Percentiles rank a stretch among this genome's conserved stretches.
phyloP scores from a whole-genome alignment of 2,329 filamentous ascomycete genomes.

The Trichoderma simmonsii region DNA sequence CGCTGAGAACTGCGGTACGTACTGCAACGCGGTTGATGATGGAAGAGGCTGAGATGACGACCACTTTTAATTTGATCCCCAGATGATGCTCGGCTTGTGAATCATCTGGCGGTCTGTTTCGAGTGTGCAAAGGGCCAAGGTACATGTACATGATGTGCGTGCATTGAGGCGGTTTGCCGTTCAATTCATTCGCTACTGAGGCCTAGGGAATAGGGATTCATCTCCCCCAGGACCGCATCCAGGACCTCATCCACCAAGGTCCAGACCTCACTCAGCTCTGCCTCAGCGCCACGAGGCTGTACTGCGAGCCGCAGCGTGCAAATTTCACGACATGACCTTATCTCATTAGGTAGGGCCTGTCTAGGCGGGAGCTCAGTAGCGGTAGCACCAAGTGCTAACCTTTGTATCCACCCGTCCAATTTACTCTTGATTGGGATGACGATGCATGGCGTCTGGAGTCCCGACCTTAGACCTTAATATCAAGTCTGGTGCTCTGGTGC shows the following conservation, averaged over 20 bases:
- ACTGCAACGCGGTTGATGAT: not conserved
- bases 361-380: not conserved
- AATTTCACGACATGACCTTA: not conserved
- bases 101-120: slow-evolving; percentile 1
- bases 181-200: not conserved
- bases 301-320: not conserved
- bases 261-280: not conserved
- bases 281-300: not conserved
- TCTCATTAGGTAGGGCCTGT: not conserved
- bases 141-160: not conserved
- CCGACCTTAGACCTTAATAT: not conserved
- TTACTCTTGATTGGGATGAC: not conserved
- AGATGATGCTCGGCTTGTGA: not conserved
- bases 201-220: not conserved
- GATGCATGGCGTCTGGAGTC: not conserved
- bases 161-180: not conserved
- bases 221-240: not conserved
- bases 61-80: slow-evolving; percentile 16
- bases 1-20: not conserved
- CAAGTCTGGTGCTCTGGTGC: not conserved
- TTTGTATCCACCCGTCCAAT: not conserved
- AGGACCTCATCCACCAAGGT: not conserved
- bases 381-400: not conserved
- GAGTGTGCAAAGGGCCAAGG: not conserved
- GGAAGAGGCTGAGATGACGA: slow-evolving; percentile 13